Conservation (phyloP, 31 red algal species). For the Odonthalia washingtoniensis region DNA sequence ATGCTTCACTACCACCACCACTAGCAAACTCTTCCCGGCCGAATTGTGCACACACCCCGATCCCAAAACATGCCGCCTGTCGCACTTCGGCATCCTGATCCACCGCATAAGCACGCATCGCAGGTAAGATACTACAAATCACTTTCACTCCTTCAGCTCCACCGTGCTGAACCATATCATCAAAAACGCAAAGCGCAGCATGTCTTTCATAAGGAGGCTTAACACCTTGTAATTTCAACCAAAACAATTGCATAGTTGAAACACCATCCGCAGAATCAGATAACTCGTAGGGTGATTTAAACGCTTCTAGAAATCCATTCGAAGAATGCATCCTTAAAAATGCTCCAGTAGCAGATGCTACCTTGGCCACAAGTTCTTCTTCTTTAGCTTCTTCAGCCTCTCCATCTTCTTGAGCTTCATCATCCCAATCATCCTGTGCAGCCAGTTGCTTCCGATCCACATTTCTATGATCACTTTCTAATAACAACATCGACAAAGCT, state of each 20-base stretch:
- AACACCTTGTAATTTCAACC: slow-evolving; percentile 60
- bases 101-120: slow-evolving; percentile 70
- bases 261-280: slow-evolving; percentile 50
- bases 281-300: slow-evolving; percentile 54
- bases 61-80: slow-evolving; percentile 89
- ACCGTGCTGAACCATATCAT: slow-evolving; percentile 84
- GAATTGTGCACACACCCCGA: slow-evolving; percentile 89
- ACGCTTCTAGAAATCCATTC: slow-evolving; percentile 77
- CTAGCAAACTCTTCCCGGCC: slow-evolving; percentile 71
- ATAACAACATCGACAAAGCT: slow-evolving; percentile 62
- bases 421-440: slow-evolving; percentile 84
- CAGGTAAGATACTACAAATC: slow-evolving; percentile 68
- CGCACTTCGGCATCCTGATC: slow-evolving; percentile 86
- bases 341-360: slow-evolving; percentile 56
- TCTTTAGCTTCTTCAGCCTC: slow-evolving; percentile 79
- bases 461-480: slow-evolving; percentile 81
- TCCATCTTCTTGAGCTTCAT: slow-evolving; percentile 85
- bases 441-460: slow-evolving; percentile 66
- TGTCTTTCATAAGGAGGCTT: slow-evolving; percentile 74
- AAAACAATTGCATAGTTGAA: slow-evolving; percentile 79
- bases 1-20: slow-evolving; percentile 35
- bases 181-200: slow-evolving; percentile 91
- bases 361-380: slow-evolving; percentile 73
- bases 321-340: slow-evolving; percentile 62
- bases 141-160: slow-evolving; percentile 69